Conservation (phyloP, 148 eudicot species). For the Oxyria digyna region DNA sequence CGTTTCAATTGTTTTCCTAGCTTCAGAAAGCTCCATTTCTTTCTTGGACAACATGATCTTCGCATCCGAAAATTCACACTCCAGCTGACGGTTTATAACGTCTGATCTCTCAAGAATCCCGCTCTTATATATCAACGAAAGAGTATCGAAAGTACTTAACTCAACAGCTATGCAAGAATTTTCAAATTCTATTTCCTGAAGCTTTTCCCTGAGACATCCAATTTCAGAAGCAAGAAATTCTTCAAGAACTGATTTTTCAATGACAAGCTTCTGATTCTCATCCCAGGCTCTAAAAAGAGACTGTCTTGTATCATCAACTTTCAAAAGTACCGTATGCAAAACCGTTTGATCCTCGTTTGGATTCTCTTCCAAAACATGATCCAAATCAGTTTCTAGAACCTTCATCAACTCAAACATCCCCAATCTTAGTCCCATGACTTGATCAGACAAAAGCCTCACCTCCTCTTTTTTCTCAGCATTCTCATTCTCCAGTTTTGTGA, state of each 20-base stretch:
- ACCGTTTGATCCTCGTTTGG: conserved; percentile 29
- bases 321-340: conserved; percentile 31
- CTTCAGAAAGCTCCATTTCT: conserved; percentile 29
- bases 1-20: conserved; percentile 26
- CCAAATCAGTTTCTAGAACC: conserved; percentile 33
- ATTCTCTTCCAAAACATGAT: conserved; percentile 21
- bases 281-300: conserved; percentile 36
- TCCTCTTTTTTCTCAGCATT: conserved; percentile 39
- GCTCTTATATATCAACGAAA: no score
- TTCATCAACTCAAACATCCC: conserved; percentile 47
- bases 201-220: conserved; percentile 36
- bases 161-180: no score
- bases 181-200: conserved; percentile 22
- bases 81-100: conserved; percentile 28
- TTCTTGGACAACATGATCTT: conserved; percentile 34
- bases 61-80: conserved; percentile 24
- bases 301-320: conserved; percentile 32
- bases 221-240: conserved; percentile 38
- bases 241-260: conserved; percentile 52
- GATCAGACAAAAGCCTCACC: conserved; percentile 41
- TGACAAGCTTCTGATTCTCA: no score
- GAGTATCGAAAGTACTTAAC: no score
- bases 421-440: conserved; percentile 30
- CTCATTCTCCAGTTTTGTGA: conserved; percentile 40
- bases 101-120: no score